phyloP scores from a whole-genome alignment of 257 asterid genomes.

The Ophiorrhiza pumila region DNA sequence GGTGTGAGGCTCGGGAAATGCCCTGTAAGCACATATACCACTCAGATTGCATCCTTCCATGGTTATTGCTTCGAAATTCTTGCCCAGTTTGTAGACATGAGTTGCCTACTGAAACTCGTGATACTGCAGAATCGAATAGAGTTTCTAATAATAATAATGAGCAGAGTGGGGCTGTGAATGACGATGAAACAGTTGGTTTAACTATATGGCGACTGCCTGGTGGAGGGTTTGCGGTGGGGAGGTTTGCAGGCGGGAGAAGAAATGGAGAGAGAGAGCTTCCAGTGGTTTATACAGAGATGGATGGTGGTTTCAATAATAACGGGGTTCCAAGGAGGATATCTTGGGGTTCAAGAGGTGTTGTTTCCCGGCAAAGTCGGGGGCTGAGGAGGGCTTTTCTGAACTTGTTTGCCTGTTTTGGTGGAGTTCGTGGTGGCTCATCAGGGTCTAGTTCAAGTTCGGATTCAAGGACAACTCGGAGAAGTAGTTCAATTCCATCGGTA shows the following conservation, averaged over 20 bases:
- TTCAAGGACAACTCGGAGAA: conserved; percentile 50
- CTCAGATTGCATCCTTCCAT: conserved; percentile 24
- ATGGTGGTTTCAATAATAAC: conserved; percentile 19
- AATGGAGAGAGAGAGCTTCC: conserved; percentile 24
- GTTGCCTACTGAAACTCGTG: conserved; percentile 10
- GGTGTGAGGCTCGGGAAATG: conserved; percentile 23
- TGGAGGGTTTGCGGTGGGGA: conserved; percentile 25
- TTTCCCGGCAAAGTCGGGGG: conserved; percentile 55
- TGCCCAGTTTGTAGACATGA: conserved; percentile 27
- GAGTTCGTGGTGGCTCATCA: conserved; percentile 21
- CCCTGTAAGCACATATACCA: conserved; percentile 26
- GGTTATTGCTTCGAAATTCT: conserved; percentile 22
- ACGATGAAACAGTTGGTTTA: conserved; percentile 20
- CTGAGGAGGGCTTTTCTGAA: conserved; percentile 51
- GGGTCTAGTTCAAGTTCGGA: conserved; percentile 48
- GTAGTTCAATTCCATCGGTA: conserved; percentile 43
- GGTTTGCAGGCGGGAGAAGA: conserved; percentile 22
- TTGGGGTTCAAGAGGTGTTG: conserved; percentile 31
- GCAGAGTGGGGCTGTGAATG: background rate
- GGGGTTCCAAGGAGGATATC: conserved; percentile 23
- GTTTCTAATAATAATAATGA: background rate
- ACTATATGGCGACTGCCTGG: conserved; percentile 26
- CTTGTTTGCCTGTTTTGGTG: conserved; percentile 56
- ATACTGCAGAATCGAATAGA: background rate
- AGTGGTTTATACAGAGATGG: conserved; percentile 23